phyloP scores from a whole-genome alignment of 305 asterid species.

The Rubia occidens region DNA sequence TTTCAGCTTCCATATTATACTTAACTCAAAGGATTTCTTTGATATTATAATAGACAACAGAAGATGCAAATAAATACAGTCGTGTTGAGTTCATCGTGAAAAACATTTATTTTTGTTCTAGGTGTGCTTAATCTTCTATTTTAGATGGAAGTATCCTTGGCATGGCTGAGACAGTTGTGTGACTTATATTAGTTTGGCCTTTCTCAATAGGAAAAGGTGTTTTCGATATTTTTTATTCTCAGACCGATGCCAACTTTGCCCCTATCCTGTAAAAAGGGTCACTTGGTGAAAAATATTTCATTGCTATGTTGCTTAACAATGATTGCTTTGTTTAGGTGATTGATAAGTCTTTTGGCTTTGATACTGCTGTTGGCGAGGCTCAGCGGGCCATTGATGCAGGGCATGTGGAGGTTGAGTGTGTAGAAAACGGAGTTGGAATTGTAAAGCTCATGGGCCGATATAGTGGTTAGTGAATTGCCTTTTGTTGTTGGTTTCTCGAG shows the following conservation, averaged over 20 bases:
- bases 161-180: not conserved
- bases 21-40: not conserved
- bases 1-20: not conserved
- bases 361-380: constrained; percentile 42
- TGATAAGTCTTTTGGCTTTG: constrained; percentile 35
- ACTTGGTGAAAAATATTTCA: not conserved
- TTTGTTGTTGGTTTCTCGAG: constrained; percentile 14
- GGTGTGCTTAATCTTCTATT: not conserved
- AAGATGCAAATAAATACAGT: not conserved
- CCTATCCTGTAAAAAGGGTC: not conserved
- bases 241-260: not conserved
- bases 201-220: not conserved
- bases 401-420: constrained; percentile 47
- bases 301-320: not conserved
- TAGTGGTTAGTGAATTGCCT: constrained; percentile 30
- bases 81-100: not conserved
- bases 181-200: not conserved
- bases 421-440: constrained; percentile 44
- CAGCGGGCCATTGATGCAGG: constrained; percentile 52
- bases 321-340: constrained; percentile 27
- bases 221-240: not conserved
- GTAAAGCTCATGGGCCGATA: constrained; percentile 71
- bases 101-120: not conserved
- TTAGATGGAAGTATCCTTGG: not conserved
- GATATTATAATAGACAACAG: not conserved